Percentiles rank a stretch among this genome's conserved stretches.
Conservation (phyloP, 2,329 filamentous ascomycete species). For the Nemania sp. region DNA sequence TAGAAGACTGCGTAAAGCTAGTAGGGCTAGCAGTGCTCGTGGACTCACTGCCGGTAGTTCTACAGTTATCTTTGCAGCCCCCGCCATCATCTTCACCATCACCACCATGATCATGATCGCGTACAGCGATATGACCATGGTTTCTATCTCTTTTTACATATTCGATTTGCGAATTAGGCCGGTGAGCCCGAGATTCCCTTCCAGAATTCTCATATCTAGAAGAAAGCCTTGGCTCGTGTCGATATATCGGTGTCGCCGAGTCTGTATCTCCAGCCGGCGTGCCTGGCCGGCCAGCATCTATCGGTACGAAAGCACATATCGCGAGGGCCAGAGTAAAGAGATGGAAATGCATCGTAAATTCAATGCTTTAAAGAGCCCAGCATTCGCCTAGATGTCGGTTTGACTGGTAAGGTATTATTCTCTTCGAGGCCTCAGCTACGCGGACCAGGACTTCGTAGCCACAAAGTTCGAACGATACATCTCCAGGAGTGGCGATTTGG, state of each 20-base stretch:
- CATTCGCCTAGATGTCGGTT: background rate
- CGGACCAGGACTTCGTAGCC: too few species aligned
- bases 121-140: background rate
- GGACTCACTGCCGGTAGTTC: background rate
- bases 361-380: background rate
- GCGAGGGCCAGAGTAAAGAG: constrained; percentile 7
- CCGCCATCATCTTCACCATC: background rate
- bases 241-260: background rate
- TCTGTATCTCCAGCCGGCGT: background rate
- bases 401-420: too few species aligned
- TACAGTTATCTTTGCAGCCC: background rate
- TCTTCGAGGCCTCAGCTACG: too few species aligned
- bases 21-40: background rate
- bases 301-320: background rate
- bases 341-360: constrained; percentile 11
- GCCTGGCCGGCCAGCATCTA: background rate
- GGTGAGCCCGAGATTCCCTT: background rate
- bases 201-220: background rate
- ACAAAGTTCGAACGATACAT: background rate
- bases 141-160: background rate
- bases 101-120: background rate
- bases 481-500: background rate
- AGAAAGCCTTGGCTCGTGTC: background rate
- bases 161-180: too few species aligned
- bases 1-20: too few species aligned